Evolutionary conservation across 768 basidiomycete genomes (phyloP).

Genomic region (Trametes villosa): DNA sequence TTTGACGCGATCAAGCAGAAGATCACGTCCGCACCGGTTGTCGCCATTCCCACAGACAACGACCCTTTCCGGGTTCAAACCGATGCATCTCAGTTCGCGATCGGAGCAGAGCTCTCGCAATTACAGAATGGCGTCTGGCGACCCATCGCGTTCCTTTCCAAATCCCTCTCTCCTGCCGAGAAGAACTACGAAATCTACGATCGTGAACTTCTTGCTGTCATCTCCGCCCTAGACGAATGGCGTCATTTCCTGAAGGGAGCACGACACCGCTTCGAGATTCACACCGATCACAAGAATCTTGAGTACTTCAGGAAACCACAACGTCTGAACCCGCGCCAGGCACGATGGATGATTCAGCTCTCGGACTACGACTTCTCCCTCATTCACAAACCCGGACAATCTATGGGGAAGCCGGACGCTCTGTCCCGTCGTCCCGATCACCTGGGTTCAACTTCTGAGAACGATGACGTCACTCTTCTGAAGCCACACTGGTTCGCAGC

Average conservation of each 20-base stretch:
- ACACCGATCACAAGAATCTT: slow-evolving; percentile 39
- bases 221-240: slow-evolving; percentile 33
- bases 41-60: slow-evolving; percentile 7
- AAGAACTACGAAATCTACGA: slow-evolving; percentile 39
- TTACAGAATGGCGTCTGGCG: slow-evolving; percentile 12
- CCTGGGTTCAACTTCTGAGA: not conserved
- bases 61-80: slow-evolving; percentile 23
- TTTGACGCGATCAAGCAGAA: slow-evolving; percentile 1
- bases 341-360: slow-evolving; percentile 31
- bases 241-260: slow-evolving; percentile 31
- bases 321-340: slow-evolving; percentile 37
- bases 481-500: not conserved
- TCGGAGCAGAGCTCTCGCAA: slow-evolving; percentile 37
- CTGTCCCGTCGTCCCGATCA: slow-evolving; percentile 7
- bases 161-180: slow-evolving; percentile 27
- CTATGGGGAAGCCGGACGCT: slow-evolving; percentile 9
- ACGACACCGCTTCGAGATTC: slow-evolving; percentile 23
- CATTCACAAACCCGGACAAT: slow-evolving; percentile 8
- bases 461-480: not conserved
- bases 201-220: slow-evolving; percentile 43
- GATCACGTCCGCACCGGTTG: slow-evolving; percentile 10
- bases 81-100: slow-evolving; percentile 32
- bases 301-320: slow-evolving; percentile 31
- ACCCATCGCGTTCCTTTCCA: slow-evolving; percentile 18
- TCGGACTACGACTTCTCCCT: slow-evolving; percentile 25